Percentiles rank a stretch among this genome's conserved stretches.
Evolutionary conservation across 2,329 filamentous ascomycete genomes (phyloP).

Genomic region (Nothophaeocryptopus gaeumannii): DNA sequence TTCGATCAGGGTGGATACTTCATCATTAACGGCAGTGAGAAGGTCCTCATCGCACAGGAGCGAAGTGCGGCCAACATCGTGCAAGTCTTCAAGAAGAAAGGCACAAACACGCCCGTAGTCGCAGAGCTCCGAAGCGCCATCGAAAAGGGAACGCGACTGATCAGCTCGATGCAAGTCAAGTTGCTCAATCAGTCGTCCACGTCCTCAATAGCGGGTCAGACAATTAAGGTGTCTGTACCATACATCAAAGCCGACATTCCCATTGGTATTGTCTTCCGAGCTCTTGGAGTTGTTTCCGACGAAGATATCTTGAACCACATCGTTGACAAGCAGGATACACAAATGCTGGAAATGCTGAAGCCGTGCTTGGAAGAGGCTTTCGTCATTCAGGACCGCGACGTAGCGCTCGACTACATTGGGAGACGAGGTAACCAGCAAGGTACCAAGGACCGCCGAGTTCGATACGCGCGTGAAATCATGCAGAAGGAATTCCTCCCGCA

Average conservation of each 20-base stretch:
- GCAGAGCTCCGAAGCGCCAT: conserved; percentile 95
- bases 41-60: conserved; percentile 96
- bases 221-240: conserved; percentile 84
- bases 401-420: conserved; percentile 91
- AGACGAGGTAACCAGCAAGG: conserved; percentile 78
- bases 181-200: conserved; percentile 53
- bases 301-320: conserved; percentile 98
- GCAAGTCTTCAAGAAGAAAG: conserved; percentile 97
- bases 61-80: conserved; percentile 97
- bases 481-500: conserved; percentile 96
- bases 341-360: conserved; percentile 96
- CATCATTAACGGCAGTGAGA: conserved; percentile 98
- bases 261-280: conserved; percentile 92
- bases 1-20: conserved; percentile 99
- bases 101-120: conserved; percentile 87
- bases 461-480: conserved; percentile 88
- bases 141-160: conserved; percentile 91
- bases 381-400: conserved; percentile 90
- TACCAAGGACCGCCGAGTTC: conserved; percentile 82
- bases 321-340: conserved; percentile 88
- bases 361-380: conserved; percentile 97
- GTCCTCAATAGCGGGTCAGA: conserved; percentile 77
- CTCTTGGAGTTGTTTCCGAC: conserved; percentile 91
- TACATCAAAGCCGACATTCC: conserved; percentile 94
- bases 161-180: conserved; percentile 89